Evolutionary conservation across 129 eudicot genomes (phyloP).

Genomic region (Chrysanthemum seticuspe): DNA sequence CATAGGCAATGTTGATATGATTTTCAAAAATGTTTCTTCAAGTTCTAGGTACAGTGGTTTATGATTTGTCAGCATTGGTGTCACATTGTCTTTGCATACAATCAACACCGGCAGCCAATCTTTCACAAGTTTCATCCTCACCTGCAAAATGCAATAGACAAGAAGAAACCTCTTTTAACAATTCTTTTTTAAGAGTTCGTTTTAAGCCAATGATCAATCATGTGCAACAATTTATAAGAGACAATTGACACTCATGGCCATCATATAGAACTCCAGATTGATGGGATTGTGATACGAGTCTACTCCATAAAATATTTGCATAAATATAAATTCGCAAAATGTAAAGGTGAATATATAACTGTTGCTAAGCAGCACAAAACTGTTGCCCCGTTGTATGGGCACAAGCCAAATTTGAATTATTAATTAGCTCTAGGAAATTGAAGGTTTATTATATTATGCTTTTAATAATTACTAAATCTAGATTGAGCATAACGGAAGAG

Average conservation of each 20-base stretch:
- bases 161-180: not conserved
- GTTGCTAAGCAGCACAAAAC: not conserved
- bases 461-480: not conserved
- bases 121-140: constrained; percentile 76
- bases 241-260: not conserved
- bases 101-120: constrained; percentile 92
- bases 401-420: not conserved
- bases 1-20: constrained; percentile 81
- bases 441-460: not conserved
- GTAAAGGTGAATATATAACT: not conserved
- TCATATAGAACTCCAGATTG: not conserved
- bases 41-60: constrained; percentile 60
- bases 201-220: not conserved
- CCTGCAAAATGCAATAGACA: constrained; percentile 39
- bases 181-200: not conserved
- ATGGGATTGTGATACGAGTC: too few relatives aligned
- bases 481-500: not conserved
- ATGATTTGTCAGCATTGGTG: constrained; percentile 52
- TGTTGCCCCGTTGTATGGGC: not conserved
- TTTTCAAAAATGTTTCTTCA: constrained; percentile 72
- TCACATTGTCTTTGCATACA: constrained; percentile 64
- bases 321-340: not conserved
- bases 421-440: not conserved
- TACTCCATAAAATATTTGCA: too few relatives aligned
- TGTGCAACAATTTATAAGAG: not conserved